Conservation (phyloP, 495 filamentous ascomycete species). For the Beverwykella pulmonaria region DNA sequence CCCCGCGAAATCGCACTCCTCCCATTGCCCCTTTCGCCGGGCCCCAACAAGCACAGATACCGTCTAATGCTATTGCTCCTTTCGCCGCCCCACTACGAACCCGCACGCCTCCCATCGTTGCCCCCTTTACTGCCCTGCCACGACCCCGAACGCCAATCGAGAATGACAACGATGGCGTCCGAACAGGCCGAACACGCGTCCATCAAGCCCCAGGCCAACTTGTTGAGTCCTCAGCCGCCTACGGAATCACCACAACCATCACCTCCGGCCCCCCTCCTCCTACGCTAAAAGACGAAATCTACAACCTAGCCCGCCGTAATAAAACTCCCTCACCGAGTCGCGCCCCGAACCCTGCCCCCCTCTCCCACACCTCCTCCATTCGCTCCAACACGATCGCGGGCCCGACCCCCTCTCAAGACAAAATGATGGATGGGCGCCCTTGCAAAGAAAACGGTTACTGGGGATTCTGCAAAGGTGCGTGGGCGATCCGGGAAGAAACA, state of each 20-base stretch:
- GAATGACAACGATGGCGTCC: not conserved
- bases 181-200: conserved; percentile 11
- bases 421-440: conserved; percentile 38
- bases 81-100: conserved; percentile 1
- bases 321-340: not conserved
- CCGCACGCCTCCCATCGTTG: not conserved
- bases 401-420: not conserved
- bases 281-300: not conserved
- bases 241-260: not conserved
- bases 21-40: not conserved
- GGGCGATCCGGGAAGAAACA: conserved; percentile 49
- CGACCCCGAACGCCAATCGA: conserved; percentile 12
- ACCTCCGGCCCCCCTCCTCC: not conserved
- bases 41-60: not conserved
- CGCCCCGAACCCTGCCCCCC: not conserved
- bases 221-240: not conserved
- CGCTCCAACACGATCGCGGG: conserved; percentile 11
- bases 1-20: not conserved
- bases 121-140: not conserved
- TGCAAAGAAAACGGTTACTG: conserved; percentile 51
- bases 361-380: conserved; percentile 11
- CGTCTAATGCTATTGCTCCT: not conserved
- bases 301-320: not conserved
- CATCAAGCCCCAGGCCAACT: not conserved
- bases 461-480: conserved; percentile 59